Evolutionary conservation across 768 basidiomycete species (phyloP).

Genomic region (Kwoniella dendrophila): DNA sequence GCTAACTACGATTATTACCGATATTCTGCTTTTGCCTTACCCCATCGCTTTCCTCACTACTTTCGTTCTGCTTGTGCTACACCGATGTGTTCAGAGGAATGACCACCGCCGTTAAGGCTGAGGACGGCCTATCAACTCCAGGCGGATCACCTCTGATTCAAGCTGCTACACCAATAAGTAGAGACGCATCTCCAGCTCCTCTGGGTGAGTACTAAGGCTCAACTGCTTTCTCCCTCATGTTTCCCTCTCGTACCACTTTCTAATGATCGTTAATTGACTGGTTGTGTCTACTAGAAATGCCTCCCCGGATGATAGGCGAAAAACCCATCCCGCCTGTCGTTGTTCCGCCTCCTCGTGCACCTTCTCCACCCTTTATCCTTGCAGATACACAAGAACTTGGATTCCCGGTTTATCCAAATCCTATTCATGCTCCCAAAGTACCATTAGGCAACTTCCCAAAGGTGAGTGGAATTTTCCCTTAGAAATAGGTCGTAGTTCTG

Average conservation of each 20-base stretch:
- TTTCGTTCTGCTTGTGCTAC: not conserved
- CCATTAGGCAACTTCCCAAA: conserved; percentile 40
- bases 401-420: conserved; percentile 43
- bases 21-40: not conserved
- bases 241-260: no score
- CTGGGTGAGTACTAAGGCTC: conserved; percentile 41
- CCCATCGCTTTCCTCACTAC: not conserved
- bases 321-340: not conserved
- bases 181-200: conserved; percentile 36
- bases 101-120: conserved; percentile 28
- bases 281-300: no score
- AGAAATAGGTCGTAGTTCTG: no score
- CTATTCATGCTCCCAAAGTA: conserved; percentile 43
- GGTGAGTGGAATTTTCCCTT: conserved; percentile 21
- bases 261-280: no score
- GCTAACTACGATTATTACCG: not conserved
- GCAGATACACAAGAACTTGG: conserved; percentile 38
- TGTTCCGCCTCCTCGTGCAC: conserved; percentile 14
- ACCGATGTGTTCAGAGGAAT: conserved; percentile 31
- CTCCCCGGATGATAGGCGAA: conserved; percentile 1
- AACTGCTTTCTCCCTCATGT: no score
- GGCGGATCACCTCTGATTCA: conserved; percentile 12
- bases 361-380: conserved; percentile 35
- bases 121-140: conserved; percentile 13
- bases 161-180: conserved; percentile 20